These are phyloP conservation scores for Lathyrus sativus DNA, from an alignment of 306 rosid species.

Conservation along the genomic window DNA sequence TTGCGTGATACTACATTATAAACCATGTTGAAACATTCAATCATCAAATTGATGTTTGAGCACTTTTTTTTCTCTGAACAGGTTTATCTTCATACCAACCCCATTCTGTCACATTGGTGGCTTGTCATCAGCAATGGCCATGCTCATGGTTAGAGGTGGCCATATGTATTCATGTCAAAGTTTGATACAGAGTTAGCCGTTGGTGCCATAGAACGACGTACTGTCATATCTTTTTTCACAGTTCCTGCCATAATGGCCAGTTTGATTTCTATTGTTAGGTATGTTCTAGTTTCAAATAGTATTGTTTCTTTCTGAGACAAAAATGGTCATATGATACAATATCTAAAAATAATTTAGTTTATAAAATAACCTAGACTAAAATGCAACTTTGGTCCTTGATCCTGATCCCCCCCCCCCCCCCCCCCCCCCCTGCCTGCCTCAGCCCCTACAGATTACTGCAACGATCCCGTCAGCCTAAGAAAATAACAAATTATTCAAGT, in stretches of 20 bases:
- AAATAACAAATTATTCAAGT: no score
- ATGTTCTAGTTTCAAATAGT: no score
- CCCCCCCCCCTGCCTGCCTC: no score
- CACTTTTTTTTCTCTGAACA: constrained; percentile 37
- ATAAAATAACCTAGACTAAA: no score
- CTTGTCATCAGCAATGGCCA: constrained; percentile 80
- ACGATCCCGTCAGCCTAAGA: no score
- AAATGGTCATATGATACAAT: no score
- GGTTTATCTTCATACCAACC: constrained; percentile 86
- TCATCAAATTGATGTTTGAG: constrained; percentile 13
- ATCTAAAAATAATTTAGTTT: no score
- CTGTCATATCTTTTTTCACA: constrained; percentile 80
- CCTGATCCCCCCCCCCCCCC: no score
- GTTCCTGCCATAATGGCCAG: constrained; percentile 92
- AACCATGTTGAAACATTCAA: constrained; percentile 8
- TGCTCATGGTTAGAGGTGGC: constrained; percentile 81
- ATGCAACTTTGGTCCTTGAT: no score
- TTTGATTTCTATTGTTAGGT: constrained; percentile 62
- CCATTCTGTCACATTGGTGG: constrained; percentile 95
- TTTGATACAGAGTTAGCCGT: constrained; percentile 66
- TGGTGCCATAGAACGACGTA: constrained; percentile 52
- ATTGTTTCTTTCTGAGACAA: not conserved
- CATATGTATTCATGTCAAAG: constrained; percentile 79
- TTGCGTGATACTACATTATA: constrained; percentile 2
- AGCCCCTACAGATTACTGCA: no score